These are phyloP conservation scores for Populus euphratica DNA, from an alignment of 345 rosid species.

Conservation along the genomic window DNA sequence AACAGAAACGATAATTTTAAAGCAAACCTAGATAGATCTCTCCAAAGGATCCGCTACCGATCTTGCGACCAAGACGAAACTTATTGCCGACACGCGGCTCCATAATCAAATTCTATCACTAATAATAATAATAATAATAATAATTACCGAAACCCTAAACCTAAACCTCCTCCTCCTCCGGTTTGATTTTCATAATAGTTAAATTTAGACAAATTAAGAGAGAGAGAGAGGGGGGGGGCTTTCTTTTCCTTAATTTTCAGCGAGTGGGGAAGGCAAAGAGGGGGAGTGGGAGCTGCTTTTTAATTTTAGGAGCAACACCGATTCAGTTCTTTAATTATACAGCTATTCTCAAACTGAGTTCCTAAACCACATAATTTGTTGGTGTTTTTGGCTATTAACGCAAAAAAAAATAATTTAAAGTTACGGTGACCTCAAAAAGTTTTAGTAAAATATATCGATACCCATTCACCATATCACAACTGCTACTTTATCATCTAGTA, in stretches of 20 bases:
- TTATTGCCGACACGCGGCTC: constrained; percentile 85
- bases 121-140: neutral
- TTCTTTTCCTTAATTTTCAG: neutral
- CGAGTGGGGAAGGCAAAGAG: neutral
- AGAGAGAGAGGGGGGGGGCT: neutral
- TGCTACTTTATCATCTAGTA: too few relatives aligned
- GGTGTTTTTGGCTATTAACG: too few relatives aligned
- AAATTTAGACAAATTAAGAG: neutral
- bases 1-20: neutral
- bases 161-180: neutral
- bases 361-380: too few relatives aligned
- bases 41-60: constrained; percentile 98
- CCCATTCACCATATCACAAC: too few relatives aligned
- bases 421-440: too few relatives aligned
- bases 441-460: too few relatives aligned
- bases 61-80: constrained; percentile 88
- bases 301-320: too few relatives aligned
- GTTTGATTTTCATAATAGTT: neutral
- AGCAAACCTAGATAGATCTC: constrained; percentile 91
- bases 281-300: neutral
- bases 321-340: too few relatives aligned
- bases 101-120: constrained; percentile 31
- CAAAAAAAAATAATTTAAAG: too few relatives aligned
- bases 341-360: too few relatives aligned
- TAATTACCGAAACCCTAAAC: neutral